Percentiles rank a stretch among this genome's conserved stretches.
These are phyloP conservation scores for Graphilbum fragrans DNA, from an alignment of 2,329 filamentous ascomycete genomes.

Conservation along the genomic window DNA sequence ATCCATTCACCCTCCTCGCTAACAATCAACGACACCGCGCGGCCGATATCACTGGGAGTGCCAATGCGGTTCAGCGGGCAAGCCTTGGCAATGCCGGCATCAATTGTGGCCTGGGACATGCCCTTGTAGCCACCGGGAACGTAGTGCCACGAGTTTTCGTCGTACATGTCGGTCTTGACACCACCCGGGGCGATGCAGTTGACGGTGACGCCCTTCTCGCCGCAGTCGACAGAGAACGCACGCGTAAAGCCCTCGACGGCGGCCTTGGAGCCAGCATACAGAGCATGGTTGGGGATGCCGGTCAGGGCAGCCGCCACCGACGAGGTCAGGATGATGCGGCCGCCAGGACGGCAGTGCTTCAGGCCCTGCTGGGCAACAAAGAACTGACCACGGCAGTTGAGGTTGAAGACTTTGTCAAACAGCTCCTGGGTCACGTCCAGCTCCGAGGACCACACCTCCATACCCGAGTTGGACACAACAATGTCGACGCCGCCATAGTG, in stretches of 20 bases:
- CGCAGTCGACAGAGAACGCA: conserved; percentile 60
- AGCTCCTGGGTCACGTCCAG: conserved; percentile 58
- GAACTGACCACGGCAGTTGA: conserved; percentile 62
- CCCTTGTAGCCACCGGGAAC: conserved; percentile 41
- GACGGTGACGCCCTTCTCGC: conserved; percentile 54
- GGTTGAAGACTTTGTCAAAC: conserved; percentile 59
- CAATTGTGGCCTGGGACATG: conserved; percentile 39
- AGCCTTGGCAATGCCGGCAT: conserved; percentile 39
- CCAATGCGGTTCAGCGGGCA: conserved; percentile 49
- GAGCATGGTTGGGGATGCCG: conserved; percentile 55
- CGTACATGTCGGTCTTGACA: conserved; percentile 69
- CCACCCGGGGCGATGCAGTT: conserved; percentile 63
- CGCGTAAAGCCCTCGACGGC: conserved; percentile 63
- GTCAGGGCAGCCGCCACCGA: conserved; percentile 56
- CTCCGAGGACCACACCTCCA: conserved; percentile 59
- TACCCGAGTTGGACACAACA: conserved; percentile 60
- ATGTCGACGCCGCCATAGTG: conserved; percentile 61
- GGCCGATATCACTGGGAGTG: conserved; percentile 44
- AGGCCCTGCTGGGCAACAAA: conserved; percentile 67
- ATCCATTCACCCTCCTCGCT: conserved; percentile 52
- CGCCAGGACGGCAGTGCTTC: conserved; percentile 56
- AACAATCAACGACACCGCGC: conserved; percentile 42
- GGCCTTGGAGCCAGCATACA: conserved; percentile 63
- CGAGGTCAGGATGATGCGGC: conserved; percentile 61
- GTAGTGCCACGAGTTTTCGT: conserved; percentile 56